Evolutionary conservation across 225 moss, liverwort and hornwort species (phyloP).

Genomic region (Sphagnum tenellum): DNA sequence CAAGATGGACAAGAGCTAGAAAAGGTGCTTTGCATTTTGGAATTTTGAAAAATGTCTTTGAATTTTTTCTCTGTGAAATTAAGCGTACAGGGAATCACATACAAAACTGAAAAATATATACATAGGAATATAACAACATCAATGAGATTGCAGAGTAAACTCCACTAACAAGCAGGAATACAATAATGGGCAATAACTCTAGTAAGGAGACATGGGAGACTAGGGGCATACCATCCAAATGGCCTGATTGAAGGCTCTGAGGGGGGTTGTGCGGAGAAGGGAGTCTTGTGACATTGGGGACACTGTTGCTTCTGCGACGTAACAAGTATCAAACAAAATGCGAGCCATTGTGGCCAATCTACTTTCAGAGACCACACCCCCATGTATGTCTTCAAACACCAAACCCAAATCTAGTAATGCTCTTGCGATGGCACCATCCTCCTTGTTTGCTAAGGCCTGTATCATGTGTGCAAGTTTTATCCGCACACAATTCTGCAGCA

Average conservation of each 20-base stretch:
- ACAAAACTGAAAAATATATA: no score
- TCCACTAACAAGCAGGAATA: no score
- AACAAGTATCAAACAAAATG: conserved; percentile 93
- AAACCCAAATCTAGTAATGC: conserved; percentile 68
- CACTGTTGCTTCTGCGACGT: conserved; percentile 88
- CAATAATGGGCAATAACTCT: background rate
- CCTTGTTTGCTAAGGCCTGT: conserved; percentile 52
- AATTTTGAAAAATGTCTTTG: no score
- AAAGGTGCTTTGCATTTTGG: no score
- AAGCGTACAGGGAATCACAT: no score
- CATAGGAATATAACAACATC: no score
- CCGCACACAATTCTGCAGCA: conserved; percentile 61
- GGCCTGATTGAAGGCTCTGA: conserved; percentile 87
- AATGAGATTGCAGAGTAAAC: no score
- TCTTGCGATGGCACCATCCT: conserved; percentile 60
- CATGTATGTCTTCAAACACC: conserved; percentile 69
- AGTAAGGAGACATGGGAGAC: background rate
- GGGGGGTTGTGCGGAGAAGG: conserved; percentile 70
- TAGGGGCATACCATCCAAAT: conserved; percentile 73
- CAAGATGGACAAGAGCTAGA: no score
- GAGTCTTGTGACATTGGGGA: conserved; percentile 95
- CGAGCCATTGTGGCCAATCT: conserved; percentile 88
- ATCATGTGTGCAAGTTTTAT: conserved; percentile 70
- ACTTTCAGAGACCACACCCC: conserved; percentile 64
- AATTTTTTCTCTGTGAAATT: no score